phyloP scores from a whole-genome alignment of 495 filamentous ascomycete genomes.

The Clohesyomyces aquaticus region DNA sequence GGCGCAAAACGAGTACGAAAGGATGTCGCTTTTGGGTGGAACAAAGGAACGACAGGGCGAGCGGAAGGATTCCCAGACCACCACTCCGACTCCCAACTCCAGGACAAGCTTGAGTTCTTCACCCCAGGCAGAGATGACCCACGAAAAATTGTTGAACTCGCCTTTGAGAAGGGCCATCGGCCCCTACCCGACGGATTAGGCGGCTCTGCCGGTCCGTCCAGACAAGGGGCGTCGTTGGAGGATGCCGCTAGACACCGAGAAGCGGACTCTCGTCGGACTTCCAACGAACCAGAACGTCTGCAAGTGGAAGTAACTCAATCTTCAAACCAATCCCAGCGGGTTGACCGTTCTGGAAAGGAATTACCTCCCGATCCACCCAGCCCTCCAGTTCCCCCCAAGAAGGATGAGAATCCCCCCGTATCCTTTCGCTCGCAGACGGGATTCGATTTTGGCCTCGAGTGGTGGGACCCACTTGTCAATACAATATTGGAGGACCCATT shows the following conservation, averaged over 20 bases:
- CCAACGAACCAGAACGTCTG: no score
- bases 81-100: conserved; percentile 16
- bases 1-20: conserved; percentile 2
- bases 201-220: neutral
- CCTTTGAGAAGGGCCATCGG: conserved; percentile 12
- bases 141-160: conserved; percentile 5
- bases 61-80: conserved; percentile 30
- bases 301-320: neutral
- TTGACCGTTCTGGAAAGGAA: neutral
- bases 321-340: neutral
- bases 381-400: neutral
- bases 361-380: neutral
- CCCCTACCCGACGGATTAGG: neutral
- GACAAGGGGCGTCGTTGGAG: neutral
- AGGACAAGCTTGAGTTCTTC: conserved; percentile 31
- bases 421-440: neutral
- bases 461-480: neutral
- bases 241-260: neutral
- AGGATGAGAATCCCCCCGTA: neutral
- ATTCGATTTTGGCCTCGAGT: neutral
- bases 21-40: conserved; percentile 15
- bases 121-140: conserved; percentile 2
- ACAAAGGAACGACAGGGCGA: conserved; percentile 11
- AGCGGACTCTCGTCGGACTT: no score
- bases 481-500: neutral